Conservation (phyloP, 371 early-diverging fungal species). For the Quaeritorhiza haematococci region DNA sequence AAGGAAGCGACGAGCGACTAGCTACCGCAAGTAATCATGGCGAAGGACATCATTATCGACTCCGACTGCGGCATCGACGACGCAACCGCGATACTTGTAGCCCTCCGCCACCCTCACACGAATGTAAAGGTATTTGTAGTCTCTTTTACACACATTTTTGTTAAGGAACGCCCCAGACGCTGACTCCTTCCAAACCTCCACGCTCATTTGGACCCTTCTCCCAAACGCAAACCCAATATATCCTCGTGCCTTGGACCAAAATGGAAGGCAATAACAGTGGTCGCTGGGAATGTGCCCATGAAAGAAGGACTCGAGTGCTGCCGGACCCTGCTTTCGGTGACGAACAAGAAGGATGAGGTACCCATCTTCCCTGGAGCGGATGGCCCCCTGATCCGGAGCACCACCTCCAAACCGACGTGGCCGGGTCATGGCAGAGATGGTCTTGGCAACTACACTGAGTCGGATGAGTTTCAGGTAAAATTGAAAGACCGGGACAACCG, state of each 20-base stretch:
- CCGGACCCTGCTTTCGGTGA: constrained; percentile 10
- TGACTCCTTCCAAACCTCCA: too few relatives aligned
- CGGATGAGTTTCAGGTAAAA: too few relatives aligned
- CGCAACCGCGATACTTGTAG: constrained; percentile 21
- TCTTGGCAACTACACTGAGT: constrained; percentile 26
- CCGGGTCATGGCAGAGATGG: constrained; percentile 31
- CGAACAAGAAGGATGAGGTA: constrained; percentile 4
- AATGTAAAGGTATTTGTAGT: constrained; percentile 6
- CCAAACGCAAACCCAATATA: too few relatives aligned
- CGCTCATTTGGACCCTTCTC: neutral
- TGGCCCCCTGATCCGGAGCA: constrained; percentile 13
- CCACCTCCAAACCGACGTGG: constrained; percentile 15
- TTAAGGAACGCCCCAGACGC: too few relatives aligned
- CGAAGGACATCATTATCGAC: constrained; percentile 29
- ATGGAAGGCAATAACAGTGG: constrained; percentile 11
- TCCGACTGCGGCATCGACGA: constrained; percentile 33
- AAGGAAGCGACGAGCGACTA: too few relatives aligned
- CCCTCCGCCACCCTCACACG: constrained; percentile 12
- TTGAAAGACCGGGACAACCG: too few relatives aligned
- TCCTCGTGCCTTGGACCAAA: neutral
- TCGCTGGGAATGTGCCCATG: constrained; percentile 14
- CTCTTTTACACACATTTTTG: too few relatives aligned
- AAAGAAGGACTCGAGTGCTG: constrained; percentile 13
- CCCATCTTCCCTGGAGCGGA: constrained; percentile 16
- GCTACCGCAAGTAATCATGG: too few relatives aligned